Base-by-base conservation (phyloP, 1,284 basidiomycete genomes). In the Fereydounia khargensis region DNA sequence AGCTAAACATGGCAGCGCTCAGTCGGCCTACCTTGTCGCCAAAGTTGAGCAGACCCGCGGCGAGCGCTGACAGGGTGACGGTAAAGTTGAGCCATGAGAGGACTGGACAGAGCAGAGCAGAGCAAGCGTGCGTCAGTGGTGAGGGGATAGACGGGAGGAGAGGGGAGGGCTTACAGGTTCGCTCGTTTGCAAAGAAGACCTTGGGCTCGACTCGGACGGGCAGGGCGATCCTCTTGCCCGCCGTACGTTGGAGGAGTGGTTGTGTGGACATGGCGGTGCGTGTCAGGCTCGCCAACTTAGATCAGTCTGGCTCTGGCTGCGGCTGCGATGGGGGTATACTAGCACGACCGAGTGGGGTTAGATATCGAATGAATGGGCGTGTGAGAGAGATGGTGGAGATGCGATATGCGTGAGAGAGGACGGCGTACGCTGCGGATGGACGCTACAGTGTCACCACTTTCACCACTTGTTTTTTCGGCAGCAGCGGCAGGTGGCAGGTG, bases 221-320 rank as follows among this genome's bases (percentile, higher is more conserved):
- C 19, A 75, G 65, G 24, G 73, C 73, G 32, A 75, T 75, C 36
- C 73, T 62, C 69, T 75, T 75, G 38, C 71, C 71, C 3, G 91
- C 89, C 14, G 92, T 95, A 51, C 95, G 86, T 78, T 98, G 94
- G 36, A 99, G 86, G 36, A 98, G 84, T 17, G 95, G 95, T 78
- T 97, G 95, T 44, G 91, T 95, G 16, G 94, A 98, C 95, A 96
- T 95, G 6, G 28, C 11, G 28, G 13, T n/a, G n/a, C n/a, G n/a
- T n/a, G n/a, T n/a, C n/a, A n/a, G n/a, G n/a, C n/a, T n/a, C n/a
- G n/a, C n/a, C n/a, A n/a, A n/a, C n/a, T n/a, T n/a, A n/a, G n/a
- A n/a, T n/a, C n/a, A n/a, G n/a, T n/a, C n/a, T n/a, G 28, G 6
- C 6, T 11, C 14, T 13, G 28, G 28, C 6, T 5, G 13, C 13